Conservation (phyloP, 2,329 filamentous ascomycete species). For the Madurella fahalii region DNA sequence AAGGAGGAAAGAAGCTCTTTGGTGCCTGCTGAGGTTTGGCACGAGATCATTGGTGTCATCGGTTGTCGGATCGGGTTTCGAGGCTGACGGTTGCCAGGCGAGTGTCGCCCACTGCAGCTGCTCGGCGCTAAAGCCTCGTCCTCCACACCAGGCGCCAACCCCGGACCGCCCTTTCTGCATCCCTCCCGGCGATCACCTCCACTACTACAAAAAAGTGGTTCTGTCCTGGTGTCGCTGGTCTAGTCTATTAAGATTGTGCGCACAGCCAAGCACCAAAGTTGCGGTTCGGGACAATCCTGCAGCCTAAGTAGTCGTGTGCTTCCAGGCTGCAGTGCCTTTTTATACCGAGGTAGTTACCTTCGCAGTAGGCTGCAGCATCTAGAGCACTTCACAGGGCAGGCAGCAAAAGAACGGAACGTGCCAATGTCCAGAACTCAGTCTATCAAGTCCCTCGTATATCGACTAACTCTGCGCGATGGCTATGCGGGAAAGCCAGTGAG, state of each 20-base stretch:
- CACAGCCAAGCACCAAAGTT: too few species aligned
- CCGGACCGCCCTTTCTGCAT: background rate
- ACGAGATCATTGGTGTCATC: conserved; percentile 17
- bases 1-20: background rate
- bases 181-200: too few species aligned
- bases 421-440: background rate
- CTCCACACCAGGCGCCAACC: too few species aligned
- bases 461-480: conserved; percentile 4
- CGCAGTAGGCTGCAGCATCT: too few species aligned
- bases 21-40: conserved; percentile 8
- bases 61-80: conserved; percentile 1
- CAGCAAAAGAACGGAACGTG: background rate
- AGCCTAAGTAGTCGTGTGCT: too few species aligned
- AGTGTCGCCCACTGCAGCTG: background rate
- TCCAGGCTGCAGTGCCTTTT: too few species aligned
- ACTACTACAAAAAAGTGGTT: too few species aligned
- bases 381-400: too few species aligned
- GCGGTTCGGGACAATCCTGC: too few species aligned
- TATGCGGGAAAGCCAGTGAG: conserved; percentile 18
- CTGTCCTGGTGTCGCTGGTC: too few species aligned
- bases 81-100: background rate
- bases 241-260: too few species aligned
- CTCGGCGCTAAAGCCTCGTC: background rate
- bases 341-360: too few species aligned
- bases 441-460: conserved; percentile 1